Evolutionary conservation across 768 basidiomycete species (phyloP), one percentile per base, ranked within the genome.

Genomic region (Cantharellus anzutake): DNA sequence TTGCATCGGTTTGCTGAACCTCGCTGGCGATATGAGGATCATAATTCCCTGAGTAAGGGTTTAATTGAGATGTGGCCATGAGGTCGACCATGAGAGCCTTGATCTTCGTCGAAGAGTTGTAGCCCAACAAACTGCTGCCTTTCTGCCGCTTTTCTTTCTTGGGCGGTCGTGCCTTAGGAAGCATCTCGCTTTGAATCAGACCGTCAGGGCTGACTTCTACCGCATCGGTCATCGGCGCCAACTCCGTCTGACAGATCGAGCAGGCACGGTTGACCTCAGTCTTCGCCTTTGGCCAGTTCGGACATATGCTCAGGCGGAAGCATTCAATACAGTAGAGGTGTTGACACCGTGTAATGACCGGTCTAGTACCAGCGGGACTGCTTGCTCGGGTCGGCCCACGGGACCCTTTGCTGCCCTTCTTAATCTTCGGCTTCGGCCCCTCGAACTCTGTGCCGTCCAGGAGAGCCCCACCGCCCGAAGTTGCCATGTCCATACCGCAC

Each of bases 291-390:
- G 91, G 87, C 84, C 86, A 97, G 35, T 79, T 80, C 34, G 88
- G 78, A 63, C 77, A 87, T 48, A 91, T 79, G n/a, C 78, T 79
- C 63, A 75, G 72, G 44, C 83, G 80, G 76, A 91, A 98, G 71
- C 96, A 99, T 37, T 73, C 73, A 5, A 83, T 65, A 71, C 96
- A 99, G 70, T 87, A 97, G 39, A 98, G 76, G 69, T 99, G 96
- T 66, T 91, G 87, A 69, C 96, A 99, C 62, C 85, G 80, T 7
- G 96, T 96, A 67, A 99, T 71, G 58, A 97, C 73, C 0, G 84
- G 80, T 35, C 78, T 80, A 2, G 78, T 76, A 2, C 70, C 73
- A 2, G 44, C 39, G 11, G 87, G 87, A 65, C 86, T 88, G 63
- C 72, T 85, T 42, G 83, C 80, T 40, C 87, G 79, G 44, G 88